These are phyloP conservation scores for Lactarius sanguifluus DNA, from an alignment of 768 basidiomycete genomes.

Conservation along the genomic window DNA sequence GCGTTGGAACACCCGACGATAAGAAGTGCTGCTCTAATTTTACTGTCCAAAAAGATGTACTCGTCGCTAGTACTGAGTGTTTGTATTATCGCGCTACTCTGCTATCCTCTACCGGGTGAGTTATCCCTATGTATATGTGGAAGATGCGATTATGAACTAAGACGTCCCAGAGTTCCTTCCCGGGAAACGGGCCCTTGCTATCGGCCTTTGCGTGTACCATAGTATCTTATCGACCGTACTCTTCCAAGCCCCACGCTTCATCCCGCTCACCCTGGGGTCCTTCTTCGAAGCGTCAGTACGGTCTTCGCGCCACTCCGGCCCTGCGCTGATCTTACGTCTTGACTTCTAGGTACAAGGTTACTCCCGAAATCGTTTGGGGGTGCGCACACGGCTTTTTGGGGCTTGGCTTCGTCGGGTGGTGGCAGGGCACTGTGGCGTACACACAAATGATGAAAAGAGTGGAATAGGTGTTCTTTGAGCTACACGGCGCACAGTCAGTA, in stretches of 20 bases:
- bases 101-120: constrained; percentile 69
- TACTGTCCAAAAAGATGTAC: constrained; percentile 54
- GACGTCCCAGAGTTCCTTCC: constrained; percentile 66
- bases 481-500: background rate
- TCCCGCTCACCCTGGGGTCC: constrained; percentile 68
- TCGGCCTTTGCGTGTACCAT: constrained; percentile 76
- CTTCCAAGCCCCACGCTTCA: constrained; percentile 74
- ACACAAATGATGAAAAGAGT: constrained; percentile 19
- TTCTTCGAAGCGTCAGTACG: constrained; percentile 57
- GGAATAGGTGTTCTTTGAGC: constrained; percentile 7
- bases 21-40: background rate
- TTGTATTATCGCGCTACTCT: constrained; percentile 62
- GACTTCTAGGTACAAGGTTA: constrained; percentile 51
- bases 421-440: constrained; percentile 69
- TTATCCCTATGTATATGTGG: constrained; percentile 21
- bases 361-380: constrained; percentile 76
- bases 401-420: constrained; percentile 74
- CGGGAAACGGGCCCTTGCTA: constrained; percentile 80
- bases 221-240: constrained; percentile 69
- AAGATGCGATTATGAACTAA: background rate
- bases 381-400: constrained; percentile 69
- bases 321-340: constrained; percentile 1
- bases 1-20: constrained; percentile 19
- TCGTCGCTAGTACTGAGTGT: constrained; percentile 59
- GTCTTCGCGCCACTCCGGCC: background rate